These are phyloP conservation scores for Pythium rhizo-oryzae DNA, from an alignment of 352 stramenopile species.

Conservation along the genomic window DNA sequence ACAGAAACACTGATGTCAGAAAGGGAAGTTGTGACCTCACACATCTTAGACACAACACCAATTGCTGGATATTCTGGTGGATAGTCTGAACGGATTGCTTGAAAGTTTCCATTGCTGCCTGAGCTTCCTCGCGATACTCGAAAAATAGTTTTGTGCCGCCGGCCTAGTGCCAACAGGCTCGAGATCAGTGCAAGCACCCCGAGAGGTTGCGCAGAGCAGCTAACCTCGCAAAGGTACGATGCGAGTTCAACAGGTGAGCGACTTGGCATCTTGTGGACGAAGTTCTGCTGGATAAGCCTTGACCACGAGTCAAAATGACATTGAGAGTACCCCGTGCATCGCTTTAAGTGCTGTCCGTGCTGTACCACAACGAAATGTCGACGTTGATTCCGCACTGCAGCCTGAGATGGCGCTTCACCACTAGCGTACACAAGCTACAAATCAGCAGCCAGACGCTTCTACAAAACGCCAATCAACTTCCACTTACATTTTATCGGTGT, in stretches of 20 bases:
- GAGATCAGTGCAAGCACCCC: background rate
- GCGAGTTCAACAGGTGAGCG: slow-evolving; percentile 36
- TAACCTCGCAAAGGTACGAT: slow-evolving; percentile 44
- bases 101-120: slow-evolving; percentile 25
- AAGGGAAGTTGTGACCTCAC: background rate
- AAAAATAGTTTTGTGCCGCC: slow-evolving; percentile 45
- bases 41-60: slow-evolving; percentile 3
- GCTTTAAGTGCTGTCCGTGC: background rate
- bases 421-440: slow-evolving; percentile 12
- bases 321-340: background rate
- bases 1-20: background rate
- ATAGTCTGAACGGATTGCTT: slow-evolving; percentile 22
- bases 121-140: slow-evolving; percentile 39
- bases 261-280: slow-evolving; percentile 43
- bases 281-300: slow-evolving; percentile 50
- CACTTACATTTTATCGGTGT: slow-evolving; percentile 41
- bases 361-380: slow-evolving; percentile 44
- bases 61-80: slow-evolving; percentile 22
- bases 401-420: slow-evolving; percentile 45
- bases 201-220: background rate
- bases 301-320: background rate
- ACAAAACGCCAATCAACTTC: background rate
- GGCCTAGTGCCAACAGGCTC: slow-evolving; percentile 17
- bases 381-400: slow-evolving; percentile 43
- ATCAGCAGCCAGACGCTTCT: background rate